Percentiles rank a stretch among this genome's conserved stretches.
Conservation (phyloP, 176 grass and related monocot species). For the Hyparrhenia diplandra region DNA sequence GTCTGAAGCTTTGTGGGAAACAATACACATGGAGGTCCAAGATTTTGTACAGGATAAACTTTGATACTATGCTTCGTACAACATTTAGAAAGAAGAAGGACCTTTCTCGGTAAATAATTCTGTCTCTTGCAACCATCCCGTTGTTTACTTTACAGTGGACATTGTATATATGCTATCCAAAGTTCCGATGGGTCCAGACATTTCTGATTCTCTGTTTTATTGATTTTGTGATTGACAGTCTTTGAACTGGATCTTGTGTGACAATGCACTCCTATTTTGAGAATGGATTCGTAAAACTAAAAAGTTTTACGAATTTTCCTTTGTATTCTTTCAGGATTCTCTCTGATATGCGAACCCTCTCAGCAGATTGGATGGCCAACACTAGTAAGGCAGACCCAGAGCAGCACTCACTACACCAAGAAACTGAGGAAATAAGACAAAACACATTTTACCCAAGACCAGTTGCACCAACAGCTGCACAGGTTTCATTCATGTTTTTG, state of each 20-base stretch:
- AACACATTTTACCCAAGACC: conserved; percentile 87
- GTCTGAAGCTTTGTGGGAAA: conserved; percentile 98
- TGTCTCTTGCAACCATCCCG: conserved; percentile 12
- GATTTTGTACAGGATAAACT: conserved; percentile 99
- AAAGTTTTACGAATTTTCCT: conserved; percentile 30
- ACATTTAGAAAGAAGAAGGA: conserved; percentile 99
- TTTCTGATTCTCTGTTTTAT: conserved; percentile 6
- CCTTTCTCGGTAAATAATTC: conserved; percentile 74
- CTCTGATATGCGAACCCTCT: conserved; percentile 96
- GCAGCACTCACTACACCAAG: conserved; percentile 66
- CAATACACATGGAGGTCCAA: conserved; percentile 98
- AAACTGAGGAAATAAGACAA: conserved; percentile 71
- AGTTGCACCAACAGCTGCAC: conserved; percentile 95
- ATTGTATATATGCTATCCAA: conserved; percentile 5
- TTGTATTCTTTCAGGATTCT: conserved; percentile 82
- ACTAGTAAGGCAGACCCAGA: conserved; percentile 77
- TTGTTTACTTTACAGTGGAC: conserved; percentile 8
- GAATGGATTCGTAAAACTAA: conserved; percentile 7
- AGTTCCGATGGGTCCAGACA: conserved; percentile 2
- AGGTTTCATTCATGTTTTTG: conserved; percentile 49
- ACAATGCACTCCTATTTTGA: conserved; percentile 2
- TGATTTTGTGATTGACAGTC: neutral
- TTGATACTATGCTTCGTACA: conserved; percentile 90
- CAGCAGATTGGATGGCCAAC: conserved; percentile 99
- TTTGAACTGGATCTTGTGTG: neutral